Base-by-base conservation (phyloP, 2,329 filamentous ascomycete genomes). In the Akanthomyces uredinophilus region DNA sequence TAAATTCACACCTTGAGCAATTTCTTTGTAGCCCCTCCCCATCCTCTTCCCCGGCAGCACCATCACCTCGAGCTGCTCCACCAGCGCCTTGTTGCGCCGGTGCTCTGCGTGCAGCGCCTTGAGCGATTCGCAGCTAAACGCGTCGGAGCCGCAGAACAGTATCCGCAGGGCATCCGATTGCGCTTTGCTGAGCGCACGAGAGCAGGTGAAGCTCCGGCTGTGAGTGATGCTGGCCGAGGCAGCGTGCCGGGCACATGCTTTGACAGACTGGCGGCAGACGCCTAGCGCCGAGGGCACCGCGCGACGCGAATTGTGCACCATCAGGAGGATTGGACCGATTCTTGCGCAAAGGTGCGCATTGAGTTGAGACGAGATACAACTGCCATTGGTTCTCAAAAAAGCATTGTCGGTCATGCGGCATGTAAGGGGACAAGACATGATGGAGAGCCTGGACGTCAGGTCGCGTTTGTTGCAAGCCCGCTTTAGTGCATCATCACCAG, bases 81-180 rank as follows among this genome's bases (percentile, higher is more conserved):
- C 87, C 13, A 86, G 77, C 20, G 75, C 75, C 39, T 20, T n/a
- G 61, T 81, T 81, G 59, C 69, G 70, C 29, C 73, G 64, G 58
- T 87, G 81, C 70, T 91, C 88, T 5, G 77, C 70, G 68, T 88
- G 74, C 39, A 99, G 77, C 6, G 90, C 89, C 63, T 78, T 78
- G 55, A 99, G 79, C 1, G 92, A 91, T 58, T 83, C 83, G 69
- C 89, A 89, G 77, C 94, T 97, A 75, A 98, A 96, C 2, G 87
- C 82, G 74, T 99, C 95, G 3, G 94, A 95, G 65, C 95, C 95
- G 76, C 93, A 98, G 76, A 97, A 99, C 4, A 99, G 83, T 60
- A 99, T 92, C 39, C 87, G 83, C 37, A 99, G 80, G 3, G 91
- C 90, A 5, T 86, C 81, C 0, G 81, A 78, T 44, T 51, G 66